Conservation (phyloP, 305 asterid genomes). For the Euphrasia arctica region DNA sequence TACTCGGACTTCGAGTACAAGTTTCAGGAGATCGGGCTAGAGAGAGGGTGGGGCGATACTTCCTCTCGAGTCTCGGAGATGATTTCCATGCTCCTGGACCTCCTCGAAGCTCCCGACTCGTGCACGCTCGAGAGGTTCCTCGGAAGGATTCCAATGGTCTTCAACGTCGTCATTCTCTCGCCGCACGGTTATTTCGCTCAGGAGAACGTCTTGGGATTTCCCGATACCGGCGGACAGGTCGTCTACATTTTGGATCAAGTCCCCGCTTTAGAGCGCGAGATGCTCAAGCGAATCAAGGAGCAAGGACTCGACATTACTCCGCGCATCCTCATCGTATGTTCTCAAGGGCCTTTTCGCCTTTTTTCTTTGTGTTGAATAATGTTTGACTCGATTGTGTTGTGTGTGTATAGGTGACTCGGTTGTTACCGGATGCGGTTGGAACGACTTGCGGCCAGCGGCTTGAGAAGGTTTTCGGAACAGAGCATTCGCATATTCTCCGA, state of each 20-base stretch:
- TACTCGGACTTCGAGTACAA: slow-evolving; percentile 63
- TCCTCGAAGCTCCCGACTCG: slow-evolving; percentile 92
- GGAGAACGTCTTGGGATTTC: slow-evolving; percentile 82
- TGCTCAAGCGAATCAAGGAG: slow-evolving; percentile 74
- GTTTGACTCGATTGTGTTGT: slow-evolving; percentile 11
- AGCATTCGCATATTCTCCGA: slow-evolving; percentile 67
- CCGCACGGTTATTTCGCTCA: slow-evolving; percentile 99
- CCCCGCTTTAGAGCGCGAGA: slow-evolving; percentile 76
- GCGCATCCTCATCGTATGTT: slow-evolving; percentile 63
- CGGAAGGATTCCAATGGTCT: slow-evolving; percentile 90
- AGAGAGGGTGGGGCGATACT: slow-evolving; percentile 95
- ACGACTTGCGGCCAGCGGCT: slow-evolving; percentile 78
- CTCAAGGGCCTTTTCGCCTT: neutral
- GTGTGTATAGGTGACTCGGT: slow-evolving; percentile 56
- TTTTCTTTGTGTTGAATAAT: neutral
- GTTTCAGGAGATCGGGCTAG: slow-evolving; percentile 89
- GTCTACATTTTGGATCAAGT: slow-evolving; percentile 93
- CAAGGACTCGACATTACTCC: slow-evolving; percentile 84
- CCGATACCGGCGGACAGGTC: slow-evolving; percentile 91
- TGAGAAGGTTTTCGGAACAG: slow-evolving; percentile 69
- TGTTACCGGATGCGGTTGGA: slow-evolving; percentile 82
- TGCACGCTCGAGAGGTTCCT: slow-evolving; percentile 89
- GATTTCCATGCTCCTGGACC: slow-evolving; percentile 88
- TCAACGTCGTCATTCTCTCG: slow-evolving; percentile 93
- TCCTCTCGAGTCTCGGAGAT: slow-evolving; percentile 74